Base-by-base conservation (phyloP, 257 asterid genomes). In the Nicotiana benthamiana region DNA sequence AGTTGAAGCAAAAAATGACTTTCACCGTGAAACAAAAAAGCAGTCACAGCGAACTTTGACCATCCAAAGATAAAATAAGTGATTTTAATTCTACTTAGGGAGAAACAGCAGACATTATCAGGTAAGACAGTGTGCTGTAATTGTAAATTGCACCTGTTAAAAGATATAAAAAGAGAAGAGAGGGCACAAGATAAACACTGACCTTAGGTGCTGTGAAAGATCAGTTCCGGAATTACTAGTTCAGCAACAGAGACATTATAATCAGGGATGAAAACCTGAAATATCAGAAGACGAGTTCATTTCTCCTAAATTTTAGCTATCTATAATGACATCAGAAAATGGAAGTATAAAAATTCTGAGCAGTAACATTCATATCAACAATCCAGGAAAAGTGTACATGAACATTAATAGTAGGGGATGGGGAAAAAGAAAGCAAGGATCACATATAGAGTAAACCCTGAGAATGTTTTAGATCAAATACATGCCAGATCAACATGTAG, bases 131-230 rank as follows among this genome's bases (percentile, higher is more conserved):
- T 43, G 27, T 30, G 34, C 1, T 40, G 46, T 40, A 70, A 70
- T 43, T 43, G 77, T 20, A 40, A 43, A 20, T 46, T 70, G 57
- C 59, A 70, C 36, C 15, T 22, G 59, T 32, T 57, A 67, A 65
- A 60, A 2, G 63, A 46, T 59, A 46, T 59, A 54, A 22, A 9
- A 74, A 51, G 0, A 3, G 9, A 24, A 66, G 51, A 36, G 51
- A 36, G 46, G 26, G 60, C 36, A 59, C 32, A 9, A 16, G 67
- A 10, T 70, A 32, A 22, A 68, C 26, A 52, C 80, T 48, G 57
- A 88, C 91, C 89, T 88, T 82, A 88, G 79, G 75, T 88, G 91
- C 87, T 88, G 91, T 59, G 91, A 88, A 77, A 88, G 88, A 80
- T 88, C 91, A 85, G 87, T 82, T 75, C 91, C 9, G 91, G 91